phyloP scores from a whole-genome alignment of 345 rosid species.

The Leavenworthia alabamica region DNA sequence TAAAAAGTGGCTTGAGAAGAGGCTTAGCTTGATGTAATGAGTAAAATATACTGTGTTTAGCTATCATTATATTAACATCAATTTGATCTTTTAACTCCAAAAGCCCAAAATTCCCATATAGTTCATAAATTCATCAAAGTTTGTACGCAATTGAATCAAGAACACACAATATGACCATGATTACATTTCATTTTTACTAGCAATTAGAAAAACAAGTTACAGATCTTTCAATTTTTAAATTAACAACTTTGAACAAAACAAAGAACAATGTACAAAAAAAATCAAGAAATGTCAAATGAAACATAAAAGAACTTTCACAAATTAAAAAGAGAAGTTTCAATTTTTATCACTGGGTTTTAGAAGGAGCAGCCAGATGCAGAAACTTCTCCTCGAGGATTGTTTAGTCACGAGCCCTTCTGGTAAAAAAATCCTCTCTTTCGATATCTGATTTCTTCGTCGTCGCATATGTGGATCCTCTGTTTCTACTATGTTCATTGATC shows the following conservation, averaged over 20 bases:
- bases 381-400: not conserved
- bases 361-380: slow-evolving; percentile 1
- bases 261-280: not conserved
- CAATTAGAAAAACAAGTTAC: not conserved
- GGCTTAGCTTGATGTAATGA: not conserved
- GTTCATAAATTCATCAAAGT: not conserved
- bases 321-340: not conserved
- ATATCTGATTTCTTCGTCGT: not conserved
- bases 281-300: not conserved
- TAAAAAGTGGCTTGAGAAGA: no score
- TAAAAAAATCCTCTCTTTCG: not conserved
- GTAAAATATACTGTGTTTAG: not conserved
- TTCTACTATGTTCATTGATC: slow-evolving; percentile 25
- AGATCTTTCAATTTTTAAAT: not conserved
- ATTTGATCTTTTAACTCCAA: not conserved
- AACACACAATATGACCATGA: not conserved
- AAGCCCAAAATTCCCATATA: not conserved
- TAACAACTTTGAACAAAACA: slow-evolving; percentile 8
- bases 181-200: slow-evolving; percentile 1
- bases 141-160: not conserved
- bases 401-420: not conserved
- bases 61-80: not conserved
- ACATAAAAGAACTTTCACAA: slow-evolving; percentile 3
- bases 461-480: not conserved
- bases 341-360: not conserved